Percentiles rank a stretch among this genome's conserved stretches.
Conservation (phyloP, 1,284 basidiomycete species). For the Ceratobasidium sp. region DNA sequence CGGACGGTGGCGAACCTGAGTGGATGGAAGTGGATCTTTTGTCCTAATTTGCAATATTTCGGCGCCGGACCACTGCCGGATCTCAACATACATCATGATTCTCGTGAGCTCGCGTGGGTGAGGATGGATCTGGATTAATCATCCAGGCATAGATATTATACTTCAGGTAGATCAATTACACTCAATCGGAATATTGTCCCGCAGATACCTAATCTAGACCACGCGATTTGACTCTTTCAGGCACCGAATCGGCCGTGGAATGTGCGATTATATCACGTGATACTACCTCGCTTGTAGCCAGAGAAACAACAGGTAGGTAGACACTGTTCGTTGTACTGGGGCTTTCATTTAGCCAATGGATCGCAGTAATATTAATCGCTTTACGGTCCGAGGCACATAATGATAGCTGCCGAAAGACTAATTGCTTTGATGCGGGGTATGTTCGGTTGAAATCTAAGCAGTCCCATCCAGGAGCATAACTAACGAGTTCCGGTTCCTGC, state of each 20-base stretch:
- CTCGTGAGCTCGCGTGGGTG: neutral
- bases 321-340: too few species aligned
- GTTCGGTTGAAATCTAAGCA: slow-evolving; percentile 41
- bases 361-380: too few species aligned
- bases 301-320: neutral
- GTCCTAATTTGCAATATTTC: neutral
- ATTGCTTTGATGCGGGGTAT: too few species aligned
- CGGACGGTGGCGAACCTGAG: neutral
- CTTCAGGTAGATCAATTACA: neutral
- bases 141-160: neutral
- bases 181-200: neutral
- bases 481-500: slow-evolving; percentile 45
- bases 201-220: neutral
- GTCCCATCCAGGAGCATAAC: slow-evolving; percentile 51
- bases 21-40: neutral
- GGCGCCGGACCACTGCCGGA: neutral
- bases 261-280: neutral
- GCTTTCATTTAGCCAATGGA: too few species aligned
- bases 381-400: too few species aligned
- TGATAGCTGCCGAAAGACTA: too few species aligned
- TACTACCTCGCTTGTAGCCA: neutral
- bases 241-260: too few species aligned
- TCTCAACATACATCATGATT: neutral
- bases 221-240: too few species aligned
- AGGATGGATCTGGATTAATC: neutral